Conservation (phyloP, 495 filamentous ascomycete genomes). For the Pyrenopolyporus hunteri region DNA sequence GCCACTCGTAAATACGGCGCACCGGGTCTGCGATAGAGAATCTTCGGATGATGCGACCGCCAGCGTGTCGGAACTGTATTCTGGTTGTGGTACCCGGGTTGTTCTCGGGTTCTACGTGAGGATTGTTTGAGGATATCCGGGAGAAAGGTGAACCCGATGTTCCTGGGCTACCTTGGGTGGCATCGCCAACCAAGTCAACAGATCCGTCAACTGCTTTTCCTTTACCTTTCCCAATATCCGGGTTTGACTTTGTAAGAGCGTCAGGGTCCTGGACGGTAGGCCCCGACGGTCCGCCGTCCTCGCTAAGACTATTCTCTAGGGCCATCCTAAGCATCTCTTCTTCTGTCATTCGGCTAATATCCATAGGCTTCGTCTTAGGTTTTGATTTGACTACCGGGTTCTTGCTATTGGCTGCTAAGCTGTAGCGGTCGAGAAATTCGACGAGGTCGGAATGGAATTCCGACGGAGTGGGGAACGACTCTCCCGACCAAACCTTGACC, state of each 20-base stretch:
- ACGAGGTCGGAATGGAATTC: conserved; percentile 92
- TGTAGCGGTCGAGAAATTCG: conserved; percentile 96
- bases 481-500: conserved; percentile 92
- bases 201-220: conserved; percentile 54
- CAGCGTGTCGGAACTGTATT: conserved; percentile 87
- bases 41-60: conserved; percentile 78
- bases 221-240: conserved; percentile 69
- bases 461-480: conserved; percentile 71
- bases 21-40: conserved; percentile 85
- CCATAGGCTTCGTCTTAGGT: conserved; percentile 70
- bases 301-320: conserved; percentile 79
- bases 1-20: conserved; percentile 88
- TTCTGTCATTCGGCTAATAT: conserved; percentile 88
- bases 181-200: conserved; percentile 20
- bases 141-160: conserved; percentile 59
- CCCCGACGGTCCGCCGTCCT: conserved; percentile 37
- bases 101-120: conserved; percentile 76
- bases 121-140: conserved; percentile 69
- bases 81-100: conserved; percentile 76
- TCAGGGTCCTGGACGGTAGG: conserved; percentile 74
- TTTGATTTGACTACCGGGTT: conserved; percentile 90
- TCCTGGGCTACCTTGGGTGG: conserved; percentile 19
- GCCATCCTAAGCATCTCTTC: conserved; percentile 97
- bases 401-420: conserved; percentile 81
- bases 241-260: conserved; percentile 70